Evolutionary conservation across 2,329 filamentous ascomycete species (phyloP).

Genomic region (Cordyceps farinosa): DNA sequence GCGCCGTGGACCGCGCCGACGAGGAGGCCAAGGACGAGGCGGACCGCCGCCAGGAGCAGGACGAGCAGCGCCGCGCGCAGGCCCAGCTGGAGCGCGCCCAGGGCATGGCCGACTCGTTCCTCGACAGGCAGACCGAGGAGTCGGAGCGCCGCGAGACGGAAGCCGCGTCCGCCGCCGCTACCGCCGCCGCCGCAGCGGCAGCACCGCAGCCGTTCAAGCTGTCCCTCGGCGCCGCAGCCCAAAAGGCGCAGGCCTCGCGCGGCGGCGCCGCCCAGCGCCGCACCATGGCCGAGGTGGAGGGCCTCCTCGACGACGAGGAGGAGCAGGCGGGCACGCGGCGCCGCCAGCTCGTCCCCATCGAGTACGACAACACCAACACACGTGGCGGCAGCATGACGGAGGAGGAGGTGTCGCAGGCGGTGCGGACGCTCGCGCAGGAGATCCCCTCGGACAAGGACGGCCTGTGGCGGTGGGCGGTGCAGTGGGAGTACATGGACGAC

Average conservation of each 20-base stretch:
- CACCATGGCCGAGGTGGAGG: constrained; percentile 90
- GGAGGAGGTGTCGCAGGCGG: constrained; percentile 80
- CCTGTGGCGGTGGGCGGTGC: constrained; percentile 87
- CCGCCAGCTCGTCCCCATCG: constrained; percentile 76
- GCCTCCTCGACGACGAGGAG: constrained; percentile 91
- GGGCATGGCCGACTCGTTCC: constrained; percentile 86
- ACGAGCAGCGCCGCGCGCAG: constrained; percentile 66
- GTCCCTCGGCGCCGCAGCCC: constrained; percentile 83
- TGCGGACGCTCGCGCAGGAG: constrained; percentile 77
- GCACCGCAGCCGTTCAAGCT: constrained; percentile 84
- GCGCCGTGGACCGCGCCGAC: constrained; percentile 63
- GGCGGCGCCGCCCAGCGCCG: constrained; percentile 57
- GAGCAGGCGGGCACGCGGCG: constrained; percentile 67
- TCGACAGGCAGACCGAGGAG: constrained; percentile 78
- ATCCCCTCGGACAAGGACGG: constrained; percentile 85
- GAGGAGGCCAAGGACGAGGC: constrained; percentile 77
- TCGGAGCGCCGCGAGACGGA: constrained; percentile 51
- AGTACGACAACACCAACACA: constrained; percentile 62
- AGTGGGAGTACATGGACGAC: constrained; percentile 89
- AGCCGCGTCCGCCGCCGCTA: constrained; percentile 32
- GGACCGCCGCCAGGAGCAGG: constrained; percentile 74
- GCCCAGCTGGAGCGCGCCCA: constrained; percentile 73
- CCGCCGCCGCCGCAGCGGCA: constrained; percentile 35
- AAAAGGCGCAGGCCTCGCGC: constrained; percentile 60
- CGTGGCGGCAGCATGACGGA: constrained; percentile 61